phyloP scores from a whole-genome alignment of 2,329 filamentous ascomycete species.

The Aquanectria penicillioides region DNA sequence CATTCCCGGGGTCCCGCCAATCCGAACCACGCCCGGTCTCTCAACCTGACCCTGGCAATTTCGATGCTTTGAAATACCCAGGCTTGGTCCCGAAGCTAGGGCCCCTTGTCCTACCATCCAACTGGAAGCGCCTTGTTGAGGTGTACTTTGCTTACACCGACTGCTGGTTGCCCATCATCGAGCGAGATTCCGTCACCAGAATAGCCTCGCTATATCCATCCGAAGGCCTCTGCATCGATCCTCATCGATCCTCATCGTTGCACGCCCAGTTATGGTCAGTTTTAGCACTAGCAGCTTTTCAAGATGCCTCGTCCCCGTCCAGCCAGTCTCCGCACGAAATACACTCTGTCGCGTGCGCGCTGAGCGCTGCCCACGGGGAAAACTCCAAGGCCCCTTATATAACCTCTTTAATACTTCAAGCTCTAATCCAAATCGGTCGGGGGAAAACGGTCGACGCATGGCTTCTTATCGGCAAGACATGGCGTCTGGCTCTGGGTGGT shows the following conservation, averaged over 20 bases:
- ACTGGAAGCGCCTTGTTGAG: neutral
- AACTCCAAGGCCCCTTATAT: neutral
- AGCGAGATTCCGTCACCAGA: neutral
- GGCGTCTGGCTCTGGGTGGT: neutral
- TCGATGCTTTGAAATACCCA: neutral
- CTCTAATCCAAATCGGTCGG: neutral
- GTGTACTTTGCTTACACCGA: conserved; percentile 1
- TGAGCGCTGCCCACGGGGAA: neutral
- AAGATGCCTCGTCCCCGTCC: neutral
- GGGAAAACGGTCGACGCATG: neutral
- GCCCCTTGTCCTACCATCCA: neutral
- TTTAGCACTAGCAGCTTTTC: neutral
- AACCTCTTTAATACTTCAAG: neutral
- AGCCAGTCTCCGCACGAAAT: neutral
- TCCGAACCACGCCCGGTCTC: neutral
- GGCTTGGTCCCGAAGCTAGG: neutral
- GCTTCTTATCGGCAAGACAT: neutral
- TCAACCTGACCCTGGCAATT: neutral
- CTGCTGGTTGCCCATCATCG: neutral
- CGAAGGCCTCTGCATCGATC: neutral
- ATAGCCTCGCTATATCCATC: neutral
- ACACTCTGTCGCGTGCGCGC: neutral
- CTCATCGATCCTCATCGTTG: neutral
- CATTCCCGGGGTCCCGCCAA: neutral
- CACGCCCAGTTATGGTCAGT: neutral